Percentiles rank a stretch among this genome's conserved stretches.
phyloP scores from a whole-genome alignment of 495 filamentous ascomycete species.

The Margaritispora aquatica region DNA sequence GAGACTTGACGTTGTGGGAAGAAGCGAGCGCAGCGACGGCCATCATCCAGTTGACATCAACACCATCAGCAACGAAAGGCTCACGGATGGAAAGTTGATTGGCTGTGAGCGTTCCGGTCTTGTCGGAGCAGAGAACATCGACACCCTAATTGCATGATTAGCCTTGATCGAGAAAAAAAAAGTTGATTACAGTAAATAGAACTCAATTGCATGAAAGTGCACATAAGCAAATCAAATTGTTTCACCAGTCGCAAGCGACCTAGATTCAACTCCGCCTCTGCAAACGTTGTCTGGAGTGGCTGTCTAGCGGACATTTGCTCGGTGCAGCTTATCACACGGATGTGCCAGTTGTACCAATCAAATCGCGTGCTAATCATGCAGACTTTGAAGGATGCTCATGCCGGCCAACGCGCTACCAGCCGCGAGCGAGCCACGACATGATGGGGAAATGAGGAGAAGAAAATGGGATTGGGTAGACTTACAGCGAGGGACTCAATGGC shows the following conservation, averaged over 20 bases:
- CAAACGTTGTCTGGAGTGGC: not conserved
- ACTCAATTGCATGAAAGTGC: not conserved
- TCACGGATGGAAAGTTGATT: slow-evolving; percentile 73
- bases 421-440: not conserved
- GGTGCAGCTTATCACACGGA: not conserved
- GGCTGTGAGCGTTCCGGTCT: slow-evolving; percentile 63
- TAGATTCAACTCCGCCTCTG: not conserved
- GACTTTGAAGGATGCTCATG: not conserved
- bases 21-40: slow-evolving; percentile 68
- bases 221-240: not conserved
- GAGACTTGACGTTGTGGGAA: slow-evolving; percentile 70
- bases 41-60: slow-evolving; percentile 79
- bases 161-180: not conserved
- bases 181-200: not conserved
- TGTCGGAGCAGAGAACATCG: slow-evolving; percentile 70
- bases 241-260: not conserved
- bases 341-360: not conserved
- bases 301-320: not conserved
- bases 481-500: slow-evolving; percentile 66
- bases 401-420: not conserved
- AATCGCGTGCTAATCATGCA: not conserved
- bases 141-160: slow-evolving; percentile 41
- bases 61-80: slow-evolving; percentile 66
- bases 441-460: not conserved
- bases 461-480: slow-evolving; percentile 6